Base-by-base conservation (phyloP, 106 monocot genomes). In the Amphibolis antarctica region DNA sequence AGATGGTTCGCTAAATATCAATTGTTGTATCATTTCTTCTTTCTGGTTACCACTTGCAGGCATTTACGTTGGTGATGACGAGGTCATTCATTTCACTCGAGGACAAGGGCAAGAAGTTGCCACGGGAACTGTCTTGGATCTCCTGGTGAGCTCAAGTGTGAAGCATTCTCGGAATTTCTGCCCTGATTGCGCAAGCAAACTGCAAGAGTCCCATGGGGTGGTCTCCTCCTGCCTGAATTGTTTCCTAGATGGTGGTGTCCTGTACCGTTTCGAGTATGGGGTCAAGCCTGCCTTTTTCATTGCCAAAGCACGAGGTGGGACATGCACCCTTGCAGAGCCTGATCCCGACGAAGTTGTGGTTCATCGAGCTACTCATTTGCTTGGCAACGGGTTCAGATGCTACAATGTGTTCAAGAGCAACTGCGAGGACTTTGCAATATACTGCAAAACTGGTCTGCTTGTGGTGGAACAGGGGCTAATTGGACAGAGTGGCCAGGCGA, bases 361-460 rank as follows among this genome's bases (percentile, higher is more conserved):
- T 28, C 74, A 82, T 21, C 76, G 86, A 1, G 86, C 86, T 21
- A 66, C 24, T 1, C 48, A 75, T 53, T 56, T 86, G 42, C 82
- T 82, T 3, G 64, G 0, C 70, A 86, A 82, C 43, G 86, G 86
- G 7, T 86, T 86, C 70, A 69, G 86, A 64, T 76, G 79, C 64
- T 86, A 86, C 72, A 82, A 69, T 27, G 62, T 86, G 22, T 86
- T 86, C 77, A 86, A 77, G 52, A 86, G 59, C 71, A 86, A 86
- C 64, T 86, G 82, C 28, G 86, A 86, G 69, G 86, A 86, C 48
- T 86, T 86, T 21, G 86, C 86, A 27, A 82, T 86, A 36, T 86
- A 86, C 54, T 86, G 86, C 72, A 86, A 86, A 66, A 86, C 86
- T 0, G 86, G 86, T 3, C 71, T 82, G 43, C 43, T 69, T 1